Conservation (phyloP, 148 eudicot genomes). For the Fagopyrum homotropicum region DNA sequence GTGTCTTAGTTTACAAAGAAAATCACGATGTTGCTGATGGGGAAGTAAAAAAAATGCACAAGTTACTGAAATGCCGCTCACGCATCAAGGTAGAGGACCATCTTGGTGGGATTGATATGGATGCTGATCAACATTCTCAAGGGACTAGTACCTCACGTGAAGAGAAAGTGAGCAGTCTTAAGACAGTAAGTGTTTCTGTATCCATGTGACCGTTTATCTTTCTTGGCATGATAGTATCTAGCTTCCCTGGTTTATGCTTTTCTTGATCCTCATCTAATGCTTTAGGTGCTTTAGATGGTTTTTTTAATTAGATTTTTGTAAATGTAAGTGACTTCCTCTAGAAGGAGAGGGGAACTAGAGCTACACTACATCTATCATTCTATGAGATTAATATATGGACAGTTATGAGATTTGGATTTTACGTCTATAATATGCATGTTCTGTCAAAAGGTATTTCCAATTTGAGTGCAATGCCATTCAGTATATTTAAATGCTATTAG, state of each 20-base stretch:
- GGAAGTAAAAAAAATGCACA: slow-evolving; percentile 59
- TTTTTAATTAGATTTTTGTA: not conserved
- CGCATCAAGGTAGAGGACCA: slow-evolving; percentile 65
- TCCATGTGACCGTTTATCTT: slow-evolving; percentile 13
- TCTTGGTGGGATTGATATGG: slow-evolving; percentile 74
- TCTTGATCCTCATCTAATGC: not conserved
- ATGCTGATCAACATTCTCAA: slow-evolving; percentile 81
- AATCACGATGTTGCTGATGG: slow-evolving; percentile 42
- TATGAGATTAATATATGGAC: not conserved
- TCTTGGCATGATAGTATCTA: not conserved
- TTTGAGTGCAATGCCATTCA: not conserved
- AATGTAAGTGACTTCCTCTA: not conserved
- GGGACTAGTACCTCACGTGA: slow-evolving; percentile 76
- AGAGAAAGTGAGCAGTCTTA: slow-evolving; percentile 97
- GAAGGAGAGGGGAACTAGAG: not conserved
- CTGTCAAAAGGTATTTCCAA: not conserved
- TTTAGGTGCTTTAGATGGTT: not conserved
- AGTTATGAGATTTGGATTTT: not conserved
- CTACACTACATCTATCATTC: not conserved
- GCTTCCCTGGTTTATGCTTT: not conserved
- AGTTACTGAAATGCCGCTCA: slow-evolving; percentile 62
- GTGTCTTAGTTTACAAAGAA: slow-evolving; percentile 39
- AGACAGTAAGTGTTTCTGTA: slow-evolving; percentile 61
- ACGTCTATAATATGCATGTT: not conserved
- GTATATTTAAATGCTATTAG: not conserved